A percentile compares a stretch with the other conserved stretches of the same genome.
These are phyloP conservation scores for Annulohypoxylon bovei DNA, from an alignment of 495 filamentous ascomycete genomes.

Conservation along the genomic window DNA sequence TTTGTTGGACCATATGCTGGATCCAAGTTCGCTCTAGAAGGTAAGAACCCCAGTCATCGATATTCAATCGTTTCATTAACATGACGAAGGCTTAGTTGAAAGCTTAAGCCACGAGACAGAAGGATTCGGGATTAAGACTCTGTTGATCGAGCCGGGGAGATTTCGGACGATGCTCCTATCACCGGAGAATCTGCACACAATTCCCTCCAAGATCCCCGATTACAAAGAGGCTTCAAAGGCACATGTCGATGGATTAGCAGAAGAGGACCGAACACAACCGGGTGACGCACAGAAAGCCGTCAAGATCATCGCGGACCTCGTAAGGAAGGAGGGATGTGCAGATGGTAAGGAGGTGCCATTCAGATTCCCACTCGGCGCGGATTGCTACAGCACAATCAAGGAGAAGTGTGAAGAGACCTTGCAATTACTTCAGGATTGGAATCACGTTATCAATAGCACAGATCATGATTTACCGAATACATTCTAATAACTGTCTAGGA, in stretches of 20 bases:
- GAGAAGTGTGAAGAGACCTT: conserved; percentile 48
- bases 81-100: conserved; percentile 53
- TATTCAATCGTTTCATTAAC: not conserved
- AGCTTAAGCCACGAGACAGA: conserved; percentile 58
- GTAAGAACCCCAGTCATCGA: conserved; percentile 27
- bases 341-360: conserved; percentile 52
- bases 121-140: conserved; percentile 55
- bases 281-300: conserved; percentile 62
- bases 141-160: conserved; percentile 58
- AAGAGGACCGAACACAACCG: conserved; percentile 46
- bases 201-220: conserved; percentile 38
- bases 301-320: conserved; percentile 58
- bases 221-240: conserved; percentile 38
- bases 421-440: conserved; percentile 53
- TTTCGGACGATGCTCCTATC: conserved; percentile 59
- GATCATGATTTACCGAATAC: too few relatives aligned
- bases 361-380: conserved; percentile 58
- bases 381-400: conserved; percentile 51
- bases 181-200: conserved; percentile 35
- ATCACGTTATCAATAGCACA: conserved; percentile 49
- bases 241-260: conserved; percentile 28
- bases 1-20: conserved; percentile 58
- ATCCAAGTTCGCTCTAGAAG: conserved; percentile 64
- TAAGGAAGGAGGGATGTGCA: conserved; percentile 53
- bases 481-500: not conserved